Base-by-base conservation (phyloP, 192 early-diverging fungal species). In the Ramicandelaber brevisporus region DNA sequence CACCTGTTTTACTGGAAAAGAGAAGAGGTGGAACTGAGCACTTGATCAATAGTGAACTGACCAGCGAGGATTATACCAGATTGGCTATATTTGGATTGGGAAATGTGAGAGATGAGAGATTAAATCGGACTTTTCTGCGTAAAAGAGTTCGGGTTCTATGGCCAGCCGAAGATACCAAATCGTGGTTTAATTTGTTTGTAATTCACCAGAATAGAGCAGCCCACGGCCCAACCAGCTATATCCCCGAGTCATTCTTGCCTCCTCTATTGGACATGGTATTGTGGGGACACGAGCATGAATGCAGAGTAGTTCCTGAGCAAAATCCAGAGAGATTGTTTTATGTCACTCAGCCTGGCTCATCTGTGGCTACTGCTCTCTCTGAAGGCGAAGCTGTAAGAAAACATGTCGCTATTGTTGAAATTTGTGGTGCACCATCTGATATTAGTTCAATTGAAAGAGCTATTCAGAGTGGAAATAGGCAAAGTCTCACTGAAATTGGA, bases 201-300 rank as follows among this genome's bases (percentile, higher is more conserved):
- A 36, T 96, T 17, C 89, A 96, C 44, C 89, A 96, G 51, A 96
- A 96, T 48, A 53, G 82, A 29, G 69, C 68, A 0, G 50, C 65
- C 27, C 84, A 86, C 34, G 73, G 74, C 0, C 63, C 68, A 2
- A 87, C 65, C 23, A 78, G 61, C 55, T 76, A 80, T 44, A 82
- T 96, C 17, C 84, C 84, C 0, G 81, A 85, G 44, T 55, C 58
- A n/a, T 84, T 75, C 36, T 40, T 96, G 15, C 69, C 73, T 26
- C 44, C 56, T 9, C 84, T 83, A 41, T 43, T 96, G 17, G 53
- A 96, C 29, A 37, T 96, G 10, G 55, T 90, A 6, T 30, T 96
- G 2, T 96, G 89, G 89, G 89, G 89, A 3, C 89, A 96, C 41
- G 89, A 96, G 54, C 89, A 96, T 50, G 84, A 96, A 40, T 96